Percentiles rank a stretch among this genome's conserved stretches.
Conservation (phyloP, 805 yeast genomes). For the Ogataea wickerhamii region DNA sequence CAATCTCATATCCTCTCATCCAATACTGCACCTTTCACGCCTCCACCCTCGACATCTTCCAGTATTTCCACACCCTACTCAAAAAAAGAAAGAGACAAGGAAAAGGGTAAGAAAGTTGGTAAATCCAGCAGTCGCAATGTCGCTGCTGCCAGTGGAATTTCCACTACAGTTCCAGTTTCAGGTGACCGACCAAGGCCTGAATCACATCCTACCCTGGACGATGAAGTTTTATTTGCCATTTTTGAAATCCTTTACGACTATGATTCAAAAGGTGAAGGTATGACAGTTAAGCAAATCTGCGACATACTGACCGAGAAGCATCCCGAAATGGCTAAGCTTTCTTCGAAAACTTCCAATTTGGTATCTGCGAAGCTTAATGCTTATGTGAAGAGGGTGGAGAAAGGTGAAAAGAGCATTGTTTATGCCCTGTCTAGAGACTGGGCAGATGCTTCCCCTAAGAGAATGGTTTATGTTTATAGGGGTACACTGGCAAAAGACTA, state of each 20-base stretch:
- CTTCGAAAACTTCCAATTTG: conserved; percentile 75
- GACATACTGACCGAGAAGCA: conserved; percentile 69
- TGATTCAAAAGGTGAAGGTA: conserved; percentile 68
- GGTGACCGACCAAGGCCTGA: conserved; percentile 71
- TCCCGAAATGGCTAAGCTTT: conserved; percentile 79
- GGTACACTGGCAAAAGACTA: conserved; percentile 75
- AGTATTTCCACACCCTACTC: conserved; percentile 16
- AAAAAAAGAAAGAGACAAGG: conserved; percentile 23
- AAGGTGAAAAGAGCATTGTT: conserved; percentile 68
- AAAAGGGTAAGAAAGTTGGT: conserved; percentile 27
- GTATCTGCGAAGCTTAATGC: conserved; percentile 83
- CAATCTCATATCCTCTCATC: not conserved
- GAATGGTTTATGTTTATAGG: conserved; percentile 85
- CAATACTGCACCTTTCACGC: conserved; percentile 5
- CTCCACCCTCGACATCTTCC: conserved; percentile 12
- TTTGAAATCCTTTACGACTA: conserved; percentile 66
- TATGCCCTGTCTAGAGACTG: conserved; percentile 82
- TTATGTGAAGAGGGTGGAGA: conserved; percentile 79
- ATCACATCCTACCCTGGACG: conserved; percentile 65
- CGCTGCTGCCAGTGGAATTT: conserved; percentile 66
- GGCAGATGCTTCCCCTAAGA: conserved; percentile 86
- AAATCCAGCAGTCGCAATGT: conserved; percentile 36
- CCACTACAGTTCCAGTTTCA: conserved; percentile 76
- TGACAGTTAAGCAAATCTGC: conserved; percentile 88
- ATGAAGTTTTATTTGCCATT: conserved; percentile 71